These are phyloP conservation scores for Fusarium compactum DNA, from an alignment of 2,329 filamentous ascomycete genomes.

Conservation along the genomic window DNA sequence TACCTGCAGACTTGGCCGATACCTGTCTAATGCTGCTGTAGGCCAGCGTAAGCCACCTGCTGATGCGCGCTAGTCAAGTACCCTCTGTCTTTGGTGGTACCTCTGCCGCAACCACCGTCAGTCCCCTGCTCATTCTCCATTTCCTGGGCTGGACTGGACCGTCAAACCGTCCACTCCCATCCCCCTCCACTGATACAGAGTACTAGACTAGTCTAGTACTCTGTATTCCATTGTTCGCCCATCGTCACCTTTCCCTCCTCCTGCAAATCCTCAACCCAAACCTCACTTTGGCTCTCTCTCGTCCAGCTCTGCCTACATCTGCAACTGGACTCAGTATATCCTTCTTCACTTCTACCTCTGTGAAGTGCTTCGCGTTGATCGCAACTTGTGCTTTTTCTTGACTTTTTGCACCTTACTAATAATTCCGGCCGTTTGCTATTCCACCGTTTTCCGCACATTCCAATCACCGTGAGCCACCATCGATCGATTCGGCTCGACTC, in stretches of 20 bases:
- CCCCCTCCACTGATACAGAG: slow-evolving; percentile 12
- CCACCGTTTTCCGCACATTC: slow-evolving; percentile 13
- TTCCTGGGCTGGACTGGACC: slow-evolving; percentile 41
- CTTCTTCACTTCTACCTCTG: slow-evolving; percentile 33
- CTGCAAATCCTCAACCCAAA: slow-evolving; percentile 21
- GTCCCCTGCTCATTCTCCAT: slow-evolving; percentile 32
- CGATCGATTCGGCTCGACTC: slow-evolving; percentile 38
- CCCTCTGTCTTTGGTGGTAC: slow-evolving; percentile 28
- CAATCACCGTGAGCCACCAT: slow-evolving; percentile 31
- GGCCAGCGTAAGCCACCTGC: neutral
- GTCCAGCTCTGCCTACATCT: neutral
- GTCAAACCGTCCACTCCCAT: slow-evolving; percentile 43
- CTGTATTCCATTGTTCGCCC: slow-evolving; percentile 35
- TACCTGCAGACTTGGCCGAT: slow-evolving; percentile 32
- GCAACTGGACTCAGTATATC: slow-evolving; percentile 8
- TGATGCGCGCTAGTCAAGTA: slow-evolving; percentile 31
- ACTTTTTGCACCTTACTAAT: slow-evolving; percentile 37
- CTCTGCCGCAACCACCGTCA: slow-evolving; percentile 35
- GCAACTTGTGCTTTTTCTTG: slow-evolving; percentile 36
- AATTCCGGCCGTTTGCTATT: slow-evolving; percentile 25
- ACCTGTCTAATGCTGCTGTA: slow-evolving; percentile 20
- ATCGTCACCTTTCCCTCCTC: slow-evolving; percentile 35
- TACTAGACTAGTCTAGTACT: slow-evolving; percentile 29
- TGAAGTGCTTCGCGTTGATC: slow-evolving; percentile 45
- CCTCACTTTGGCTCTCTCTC: slow-evolving; percentile 21